A percentile compares a stretch with the other conserved stretches of the same genome.
phyloP scores from a whole-genome alignment of 257 asterid species.

The Haberlea rhodopensis region DNA sequence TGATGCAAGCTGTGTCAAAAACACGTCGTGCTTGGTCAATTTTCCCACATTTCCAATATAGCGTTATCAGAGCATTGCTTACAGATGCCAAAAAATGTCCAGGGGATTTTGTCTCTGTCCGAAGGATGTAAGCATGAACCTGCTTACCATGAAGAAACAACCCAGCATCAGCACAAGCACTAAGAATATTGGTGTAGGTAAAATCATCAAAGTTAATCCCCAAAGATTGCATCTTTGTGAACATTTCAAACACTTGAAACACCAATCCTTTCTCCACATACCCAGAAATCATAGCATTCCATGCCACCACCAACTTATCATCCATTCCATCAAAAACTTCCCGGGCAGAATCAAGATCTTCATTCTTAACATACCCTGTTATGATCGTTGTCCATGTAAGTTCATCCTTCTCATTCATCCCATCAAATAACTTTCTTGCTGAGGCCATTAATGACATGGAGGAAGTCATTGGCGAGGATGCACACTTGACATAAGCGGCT shows the following conservation, averaged over 20 bases:
- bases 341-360: conserved; percentile 53
- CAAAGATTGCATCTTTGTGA: conserved; percentile 44
- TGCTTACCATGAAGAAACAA: conserved; percentile 62
- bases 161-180: conserved; percentile 45
- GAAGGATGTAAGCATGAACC: conserved; percentile 54
- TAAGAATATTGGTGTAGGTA: conserved; percentile 56
- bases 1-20: conserved; percentile 40
- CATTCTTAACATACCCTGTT: conserved; percentile 64
- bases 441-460: conserved; percentile 43
- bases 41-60: conserved; percentile 62
- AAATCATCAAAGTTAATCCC: conserved; percentile 58
- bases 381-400: conserved; percentile 68
- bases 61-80: conserved; percentile 53
- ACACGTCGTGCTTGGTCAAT: conserved; percentile 48
- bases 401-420: conserved; percentile 64
- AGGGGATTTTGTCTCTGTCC: conserved; percentile 41
- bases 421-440: conserved; percentile 51
- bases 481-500: conserved; percentile 62
- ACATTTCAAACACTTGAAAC: conserved; percentile 49
- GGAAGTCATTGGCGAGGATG: conserved; percentile 44
- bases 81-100: conserved; percentile 47
- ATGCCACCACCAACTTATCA: conserved; percentile 58
- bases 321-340: conserved; percentile 62
- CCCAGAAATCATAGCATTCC: conserved; percentile 81
- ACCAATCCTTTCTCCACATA: conserved; percentile 59